Percentiles rank a stretch among this genome's conserved stretches.
Conservation (phyloP, 257 asterid genomes). For the Thymus mandschuricus region DNA sequence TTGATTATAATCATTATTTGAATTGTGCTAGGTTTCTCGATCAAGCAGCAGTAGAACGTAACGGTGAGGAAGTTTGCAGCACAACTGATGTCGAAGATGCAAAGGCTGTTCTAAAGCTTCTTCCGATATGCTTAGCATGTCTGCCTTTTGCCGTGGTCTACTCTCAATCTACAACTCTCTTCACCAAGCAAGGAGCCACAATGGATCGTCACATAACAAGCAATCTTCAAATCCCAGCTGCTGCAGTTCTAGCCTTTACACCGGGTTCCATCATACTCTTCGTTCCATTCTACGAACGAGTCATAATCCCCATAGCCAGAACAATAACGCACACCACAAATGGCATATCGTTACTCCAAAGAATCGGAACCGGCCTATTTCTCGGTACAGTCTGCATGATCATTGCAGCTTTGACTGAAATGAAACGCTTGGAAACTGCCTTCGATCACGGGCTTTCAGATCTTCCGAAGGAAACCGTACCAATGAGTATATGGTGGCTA, state of each 20-base stretch:
- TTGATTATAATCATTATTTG: not conserved
- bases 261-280: conserved; percentile 36
- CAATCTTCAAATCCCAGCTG: conserved; percentile 41
- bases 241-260: conserved; percentile 38
- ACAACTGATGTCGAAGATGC: conserved; percentile 39
- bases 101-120: conserved; percentile 39
- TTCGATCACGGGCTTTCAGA: conserved; percentile 38
- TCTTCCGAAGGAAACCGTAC: conserved; percentile 39
- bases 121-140: conserved; percentile 43
- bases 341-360: conserved; percentile 51
- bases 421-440: conserved; percentile 43
- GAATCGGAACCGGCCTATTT: conserved; percentile 41
- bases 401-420: conserved; percentile 49
- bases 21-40: conserved; percentile 35
- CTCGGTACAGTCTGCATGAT: conserved; percentile 36
- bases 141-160: conserved; percentile 40
- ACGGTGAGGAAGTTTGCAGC: conserved; percentile 7
- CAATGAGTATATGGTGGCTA: conserved; percentile 64
- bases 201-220: conserved; percentile 41
- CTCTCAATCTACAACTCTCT: conserved; percentile 43
- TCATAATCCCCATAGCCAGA: conserved; percentile 45
- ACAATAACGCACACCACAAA: conserved; percentile 40
- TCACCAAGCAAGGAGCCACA: conserved; percentile 50
- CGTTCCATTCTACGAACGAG: conserved; percentile 44
- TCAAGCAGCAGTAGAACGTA: conserved; percentile 29